Evolutionary conservation across 1,284 basidiomycete genomes (phyloP), one percentile per base, ranked within the genome.

Genomic region (Naganishia sp.): DNA sequence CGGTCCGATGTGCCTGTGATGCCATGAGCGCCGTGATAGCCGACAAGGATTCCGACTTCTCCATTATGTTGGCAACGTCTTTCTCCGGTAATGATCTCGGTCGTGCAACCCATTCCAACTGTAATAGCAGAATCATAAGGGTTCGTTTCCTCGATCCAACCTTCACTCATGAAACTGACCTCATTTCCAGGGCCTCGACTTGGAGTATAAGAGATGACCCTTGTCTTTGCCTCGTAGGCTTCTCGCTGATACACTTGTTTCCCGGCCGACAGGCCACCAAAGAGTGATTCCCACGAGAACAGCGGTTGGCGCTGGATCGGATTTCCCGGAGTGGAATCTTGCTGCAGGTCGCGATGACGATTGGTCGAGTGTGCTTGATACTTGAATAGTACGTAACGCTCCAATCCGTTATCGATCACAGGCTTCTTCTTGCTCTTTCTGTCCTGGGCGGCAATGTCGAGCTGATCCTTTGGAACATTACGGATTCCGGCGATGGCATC

Each of bases 351-450:
- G 10, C 18, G 45, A 39, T 46, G 28, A n/a, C 28, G 45, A 31
- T 49, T 45, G 11, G 9, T 13, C 6, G 7, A 31, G 18, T 46
- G 25, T 10, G 23, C 4, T 6, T 28, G 55, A 23, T 61, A 61
- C 58, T 42, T 49, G 58, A 42, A 42, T 23, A 51, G 21, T 5
- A 47, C 50, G 41, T 51, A 61, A 13, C 58, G 45, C 39, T 61
- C 58, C 17, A 61, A 41, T 15, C 58, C 58, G 25, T 50, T 61
- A 51, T 61, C 58, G n/a, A 61, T 42, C n/a, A 61, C 35, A 10
- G 58, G 58, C 35, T 39, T 39, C 35, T 10, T 39, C 35, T 51
- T 50, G 21, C 7, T 41, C 23, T 42, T 18, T 11, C 10, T 28
- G 6, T 28, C 35, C 15, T 23, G 21, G 7, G 7, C 45, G 18